Conservation (phyloP, 495 filamentous ascomycete genomes). For the Penicillium simplicissimum region DNA sequence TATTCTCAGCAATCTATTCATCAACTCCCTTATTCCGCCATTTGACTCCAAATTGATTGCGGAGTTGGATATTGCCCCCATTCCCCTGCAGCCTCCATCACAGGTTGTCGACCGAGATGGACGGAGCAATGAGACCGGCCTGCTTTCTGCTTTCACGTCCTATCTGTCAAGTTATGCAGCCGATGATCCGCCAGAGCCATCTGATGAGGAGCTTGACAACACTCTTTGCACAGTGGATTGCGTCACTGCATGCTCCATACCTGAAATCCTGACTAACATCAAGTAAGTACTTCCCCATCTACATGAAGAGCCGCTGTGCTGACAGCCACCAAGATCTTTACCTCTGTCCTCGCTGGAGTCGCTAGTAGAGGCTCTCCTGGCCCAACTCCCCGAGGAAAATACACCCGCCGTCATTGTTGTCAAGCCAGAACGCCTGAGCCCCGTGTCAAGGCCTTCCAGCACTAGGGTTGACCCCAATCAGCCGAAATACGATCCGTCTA, state of each 20-base stretch:
- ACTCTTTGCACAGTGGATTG: conserved; percentile 94
- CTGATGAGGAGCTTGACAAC: conserved; percentile 94
- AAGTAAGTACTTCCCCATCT: conserved; percentile 55
- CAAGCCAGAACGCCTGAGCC: conserved; percentile 72
- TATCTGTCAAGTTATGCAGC: conserved; percentile 99
- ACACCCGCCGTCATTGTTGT: conserved; percentile 82
- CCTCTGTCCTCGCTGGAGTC: conserved; percentile 63
- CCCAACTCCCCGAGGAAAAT: conserved; percentile 83
- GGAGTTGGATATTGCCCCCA: conserved; percentile 73
- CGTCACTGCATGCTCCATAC: conserved; percentile 83
- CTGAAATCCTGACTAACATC: conserved; percentile 80
- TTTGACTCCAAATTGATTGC: conserved; percentile 73
- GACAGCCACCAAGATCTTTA: conserved; percentile 55
- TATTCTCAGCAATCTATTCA: conserved; percentile 93
- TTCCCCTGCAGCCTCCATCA: conserved; percentile 87
- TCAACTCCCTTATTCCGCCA: conserved; percentile 89
- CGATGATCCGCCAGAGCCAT: conserved; percentile 95
- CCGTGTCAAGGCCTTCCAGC: conserved; percentile 47
- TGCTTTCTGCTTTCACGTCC: conserved; percentile 91
- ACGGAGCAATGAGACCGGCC: conserved; percentile 72
- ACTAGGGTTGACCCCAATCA: conserved; percentile 50
- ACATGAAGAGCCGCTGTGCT: conserved; percentile 1
- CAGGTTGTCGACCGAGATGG: conserved; percentile 88
- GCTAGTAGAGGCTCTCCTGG: conserved; percentile 71
- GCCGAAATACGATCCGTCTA: conserved; percentile 79